Evolutionary conservation across 2,329 filamentous ascomycete species (phyloP), one percentile per base, ranked within the genome.

Genomic region (Fusarium sp.): DNA sequence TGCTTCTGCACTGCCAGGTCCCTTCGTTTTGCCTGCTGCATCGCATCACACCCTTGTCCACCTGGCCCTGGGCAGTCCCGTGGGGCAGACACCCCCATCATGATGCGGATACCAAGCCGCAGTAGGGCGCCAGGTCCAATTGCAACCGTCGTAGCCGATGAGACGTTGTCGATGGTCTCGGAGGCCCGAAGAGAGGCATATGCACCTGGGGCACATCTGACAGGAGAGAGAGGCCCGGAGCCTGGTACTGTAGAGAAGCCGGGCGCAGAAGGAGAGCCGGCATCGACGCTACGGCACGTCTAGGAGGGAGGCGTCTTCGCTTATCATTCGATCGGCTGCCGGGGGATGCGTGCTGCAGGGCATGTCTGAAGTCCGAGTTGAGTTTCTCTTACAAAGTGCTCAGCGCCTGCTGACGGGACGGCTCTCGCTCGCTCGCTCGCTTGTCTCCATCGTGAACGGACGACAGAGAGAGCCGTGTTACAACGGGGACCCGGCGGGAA

Each of bases 81-180:
- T 57, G 63, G 58, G 53, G 44, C 51, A n/a, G 16, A 35, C 62
- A 40, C 58, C 62, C 64, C 69, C 69, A 64, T 70, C 44, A 38
- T 40, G 59, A 62, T 67, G 63, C 62, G 67, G 69, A 64, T 70
- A 67, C 63, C 36, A 60, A 53, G 17, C 46, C 11, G 53, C 67
- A 67, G 67, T 67, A 70, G 63, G 62, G 67, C 33, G 31, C 61
- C 31, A 59, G 55, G 49, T 24, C 24, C 29, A 46, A 63, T 29
- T 42, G 40, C 27, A 64, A 67, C 53, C 38, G 64, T 63, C 27
- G 40, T 22, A 64, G 64, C 51, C 64, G 64, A 57, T 64, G 64
- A 40, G 59, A 59, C 67, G 49, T 46, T 64, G 67, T 49, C 57
- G 35, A 27, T 24, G 22, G 38, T 57, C 46, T 67, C 31, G 51